A percentile compares a stretch with the other conserved stretches of the same genome.
phyloP scores from a whole-genome alignment of 805 yeast genomes.

The Schwanniomyces sp. region DNA sequence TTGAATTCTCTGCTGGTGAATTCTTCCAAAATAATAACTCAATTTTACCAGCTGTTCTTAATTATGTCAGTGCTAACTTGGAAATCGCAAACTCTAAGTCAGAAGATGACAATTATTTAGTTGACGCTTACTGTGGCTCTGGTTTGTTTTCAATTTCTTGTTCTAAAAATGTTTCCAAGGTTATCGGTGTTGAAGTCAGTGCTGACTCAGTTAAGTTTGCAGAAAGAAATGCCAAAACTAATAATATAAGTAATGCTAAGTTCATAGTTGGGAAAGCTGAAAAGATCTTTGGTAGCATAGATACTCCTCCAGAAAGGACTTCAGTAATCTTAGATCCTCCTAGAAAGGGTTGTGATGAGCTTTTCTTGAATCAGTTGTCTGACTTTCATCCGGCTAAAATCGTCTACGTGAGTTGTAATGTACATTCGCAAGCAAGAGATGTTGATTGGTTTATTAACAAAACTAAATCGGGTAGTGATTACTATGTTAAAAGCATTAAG shows the following conservation, averaged over 20 bases:
- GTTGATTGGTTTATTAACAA: slow-evolving; percentile 75
- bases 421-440: slow-evolving; percentile 96
- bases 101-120: slow-evolving; percentile 56
- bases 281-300: slow-evolving; percentile 75
- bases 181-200: slow-evolving; percentile 91
- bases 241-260: slow-evolving; percentile 73
- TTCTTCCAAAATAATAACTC: slow-evolving; percentile 96
- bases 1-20: slow-evolving; percentile 91
- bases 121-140: slow-evolving; percentile 96
- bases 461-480: slow-evolving; percentile 60
- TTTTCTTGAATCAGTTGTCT: slow-evolving; percentile 81
- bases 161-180: slow-evolving; percentile 75
- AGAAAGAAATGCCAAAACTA: slow-evolving; percentile 70
- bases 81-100: slow-evolving; percentile 33
- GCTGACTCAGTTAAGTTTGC: slow-evolving; percentile 92
- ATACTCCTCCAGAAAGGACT: slow-evolving; percentile 73
- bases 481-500: slow-evolving; percentile 75
- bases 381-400: slow-evolving; percentile 81
- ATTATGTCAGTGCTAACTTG: slow-evolving; percentile 75
- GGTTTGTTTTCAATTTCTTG: slow-evolving; percentile 91
- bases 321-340: slow-evolving; percentile 96
- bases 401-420: slow-evolving; percentile 96
- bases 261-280: slow-evolving; percentile 94
- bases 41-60: slow-evolving; percentile 79
- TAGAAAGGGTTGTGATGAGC: slow-evolving; percentile 92